A percentile compares a stretch with the other conserved stretches of the same genome.
These are phyloP conservation scores for Fusarium paranaense DNA, from an alignment of 2,329 filamentous ascomycete species.

Conservation along the genomic window DNA sequence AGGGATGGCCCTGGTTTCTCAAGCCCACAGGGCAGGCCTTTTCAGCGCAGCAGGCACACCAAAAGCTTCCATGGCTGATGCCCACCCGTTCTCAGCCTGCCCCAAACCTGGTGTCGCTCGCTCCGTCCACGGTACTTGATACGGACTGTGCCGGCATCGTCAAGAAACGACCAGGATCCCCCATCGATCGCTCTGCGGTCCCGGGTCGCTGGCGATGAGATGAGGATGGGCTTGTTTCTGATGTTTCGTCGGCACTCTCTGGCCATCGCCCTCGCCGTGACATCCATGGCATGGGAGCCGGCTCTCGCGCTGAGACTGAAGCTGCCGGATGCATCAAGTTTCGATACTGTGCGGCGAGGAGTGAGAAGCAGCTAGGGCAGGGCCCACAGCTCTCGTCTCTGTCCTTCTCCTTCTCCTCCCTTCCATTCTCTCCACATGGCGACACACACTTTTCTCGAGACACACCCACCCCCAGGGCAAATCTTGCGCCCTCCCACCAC, in stretches of 20 bases:
- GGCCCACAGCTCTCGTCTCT: conserved; percentile 38
- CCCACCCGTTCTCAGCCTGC: conserved; percentile 28
- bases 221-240: conserved; percentile 6
- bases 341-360: conserved; percentile 37
- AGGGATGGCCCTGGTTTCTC: conserved; percentile 40
- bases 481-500: conserved; percentile 26
- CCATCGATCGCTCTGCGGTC: conserved; percentile 21
- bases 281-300: not conserved
- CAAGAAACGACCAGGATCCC: conserved; percentile 14
- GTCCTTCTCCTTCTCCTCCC: conserved; percentile 45
- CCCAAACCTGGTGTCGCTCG: conserved; percentile 19
- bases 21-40: conserved; percentile 36
- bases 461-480: conserved; percentile 33
- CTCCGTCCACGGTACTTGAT: conserved; percentile 37
- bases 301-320: conserved; percentile 13
- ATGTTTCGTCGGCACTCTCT: conserved; percentile 24
- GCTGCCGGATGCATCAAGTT: conserved; percentile 18
- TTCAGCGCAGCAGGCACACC: conserved; percentile 39
- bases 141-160: conserved; percentile 22
- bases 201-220: conserved; percentile 13
- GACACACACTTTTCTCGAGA: conserved; percentile 37
- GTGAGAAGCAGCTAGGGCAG: conserved; percentile 36
- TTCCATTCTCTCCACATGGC: conserved; percentile 45
- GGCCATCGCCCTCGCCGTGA: conserved; percentile 28
- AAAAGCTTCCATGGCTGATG: conserved; percentile 35